These are phyloP conservation scores for Ustilago hordei DNA, from an alignment of 1,284 basidiomycete genomes.

Conservation along the genomic window DNA sequence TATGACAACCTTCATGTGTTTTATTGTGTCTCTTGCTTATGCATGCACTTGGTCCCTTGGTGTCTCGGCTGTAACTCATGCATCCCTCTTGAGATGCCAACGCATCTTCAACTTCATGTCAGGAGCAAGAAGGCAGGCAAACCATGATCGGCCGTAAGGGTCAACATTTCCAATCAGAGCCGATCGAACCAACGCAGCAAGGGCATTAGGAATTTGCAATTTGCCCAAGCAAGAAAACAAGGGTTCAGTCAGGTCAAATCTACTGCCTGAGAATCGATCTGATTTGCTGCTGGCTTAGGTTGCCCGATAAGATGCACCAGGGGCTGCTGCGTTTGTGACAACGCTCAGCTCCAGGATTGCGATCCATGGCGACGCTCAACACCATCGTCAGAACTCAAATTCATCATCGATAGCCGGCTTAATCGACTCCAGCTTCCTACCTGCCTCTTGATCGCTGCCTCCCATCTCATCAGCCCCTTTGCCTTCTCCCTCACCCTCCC, in stretches of 20 bases:
- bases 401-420: conserved; percentile 23
- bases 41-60: no score
- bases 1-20: no score
- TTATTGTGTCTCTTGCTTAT: no score
- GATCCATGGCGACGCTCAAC: conserved; percentile 3
- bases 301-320: neutral
- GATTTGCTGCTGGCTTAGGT: neutral
- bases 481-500: conserved; percentile 25
- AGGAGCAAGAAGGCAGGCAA: conserved; percentile 1
- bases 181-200: neutral
- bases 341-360: neutral
- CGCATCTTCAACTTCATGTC: no score
- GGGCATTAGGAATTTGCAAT: neutral
- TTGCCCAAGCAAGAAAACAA: neutral
- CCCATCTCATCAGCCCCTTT: conserved; percentile 9
- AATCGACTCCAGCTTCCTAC: neutral
- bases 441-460: conserved; percentile 20
- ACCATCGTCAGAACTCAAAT: conserved; percentile 20
- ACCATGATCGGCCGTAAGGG: neutral
- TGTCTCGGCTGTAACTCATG: no score
- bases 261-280: neutral
- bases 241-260: conserved; percentile 2
- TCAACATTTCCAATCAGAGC: neutral
- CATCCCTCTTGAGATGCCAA: no score
- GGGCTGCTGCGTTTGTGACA: neutral